Base-by-base conservation (phyloP, 2,329 filamentous ascomycete genomes). In the Plectosphaerella plurivora region DNA sequence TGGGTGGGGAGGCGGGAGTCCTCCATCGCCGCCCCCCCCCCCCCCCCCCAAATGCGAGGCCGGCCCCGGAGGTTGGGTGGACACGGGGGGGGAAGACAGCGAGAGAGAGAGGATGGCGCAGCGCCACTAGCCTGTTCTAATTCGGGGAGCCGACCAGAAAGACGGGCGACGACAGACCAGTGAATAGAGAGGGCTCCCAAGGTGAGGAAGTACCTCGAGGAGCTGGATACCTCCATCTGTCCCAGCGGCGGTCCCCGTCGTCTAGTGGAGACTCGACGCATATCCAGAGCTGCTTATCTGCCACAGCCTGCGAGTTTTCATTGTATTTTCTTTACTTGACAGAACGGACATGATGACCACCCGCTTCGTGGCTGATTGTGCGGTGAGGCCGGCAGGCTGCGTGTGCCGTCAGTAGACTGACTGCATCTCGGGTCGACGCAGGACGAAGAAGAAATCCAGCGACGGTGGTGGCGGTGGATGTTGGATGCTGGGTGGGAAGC, bases 101-200 rank as follows among this genome's bases (percentile, higher is more conserved):
- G 28, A 33, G 28, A 33, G 28, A 33, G 28, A 33, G 60, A 65
- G 59, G 62, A 64, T 59, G 67, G 65, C 67, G 65, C 66, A 68
- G 66, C 53, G 16, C 41, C 66, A 64, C 61, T 61, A 63, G 59
- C 58, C 60, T 55, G 61, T 71, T 70, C 69, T 71, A 69, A 71
- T 64, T 70, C 65, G 41, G 41, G 41, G n/a, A 44, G 11, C 18
- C 16, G 18, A 44, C n/a, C 16, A 18, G 41, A 41, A 63, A 50
- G 53, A 55, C 35, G 41, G 67, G 67, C 55, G 46, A 50, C 51
- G 51, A 50, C 49, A 58, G 57, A 55, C 55, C 50, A 52, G 49
- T 48, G 28, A 51, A 22, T 33, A 41, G 49, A 33, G 42, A 33
- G 42, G 20, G 49, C 42, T 45, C 35, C 37, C 42, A 16, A 22